Evolutionary conservation across 176 grass and related monocot species (phyloP).

Genomic region (Juncus inflexus): DNA sequence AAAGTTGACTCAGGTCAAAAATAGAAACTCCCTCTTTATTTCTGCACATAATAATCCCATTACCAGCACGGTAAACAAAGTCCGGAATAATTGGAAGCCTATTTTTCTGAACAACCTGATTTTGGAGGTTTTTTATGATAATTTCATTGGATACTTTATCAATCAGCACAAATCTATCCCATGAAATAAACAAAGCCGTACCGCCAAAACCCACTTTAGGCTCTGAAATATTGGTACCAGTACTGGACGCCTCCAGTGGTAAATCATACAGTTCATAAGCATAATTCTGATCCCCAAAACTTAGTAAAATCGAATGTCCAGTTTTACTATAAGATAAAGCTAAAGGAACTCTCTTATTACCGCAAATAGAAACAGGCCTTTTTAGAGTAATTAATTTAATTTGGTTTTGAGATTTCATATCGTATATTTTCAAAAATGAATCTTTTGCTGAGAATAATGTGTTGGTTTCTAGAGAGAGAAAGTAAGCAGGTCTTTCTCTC

Average conservation of each 20-base stretch:
- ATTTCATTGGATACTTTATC: too few relatives aligned
- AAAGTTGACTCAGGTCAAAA: slow-evolving; percentile 62
- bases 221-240: slow-evolving; percentile 47
- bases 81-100: too few relatives aligned
- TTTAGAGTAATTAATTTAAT: slow-evolving; percentile 52
- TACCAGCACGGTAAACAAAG: too few relatives aligned
- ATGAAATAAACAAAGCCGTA: background rate
- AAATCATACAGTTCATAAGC: slow-evolving; percentile 67
- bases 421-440: slow-evolving; percentile 49
- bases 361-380: slow-evolving; percentile 51
- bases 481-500: slow-evolving; percentile 67
- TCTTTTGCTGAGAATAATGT: slow-evolving; percentile 76
- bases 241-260: slow-evolving; percentile 58
- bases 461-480: slow-evolving; percentile 40
- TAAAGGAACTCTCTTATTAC: slow-evolving; percentile 57
- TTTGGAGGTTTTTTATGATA: too few relatives aligned
- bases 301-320: slow-evolving; percentile 66
- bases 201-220: slow-evolving; percentile 50
- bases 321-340: slow-evolving; percentile 68
- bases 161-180: too few relatives aligned
- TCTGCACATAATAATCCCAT: too few relatives aligned
- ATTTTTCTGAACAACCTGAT: too few relatives aligned
- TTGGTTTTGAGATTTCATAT: slow-evolving; percentile 57
- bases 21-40: slow-evolving; percentile 25
- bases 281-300: slow-evolving; percentile 39